phyloP scores from a whole-genome alignment of 2,329 filamentous ascomycete species.

The Didymellaceae sp. region DNA sequence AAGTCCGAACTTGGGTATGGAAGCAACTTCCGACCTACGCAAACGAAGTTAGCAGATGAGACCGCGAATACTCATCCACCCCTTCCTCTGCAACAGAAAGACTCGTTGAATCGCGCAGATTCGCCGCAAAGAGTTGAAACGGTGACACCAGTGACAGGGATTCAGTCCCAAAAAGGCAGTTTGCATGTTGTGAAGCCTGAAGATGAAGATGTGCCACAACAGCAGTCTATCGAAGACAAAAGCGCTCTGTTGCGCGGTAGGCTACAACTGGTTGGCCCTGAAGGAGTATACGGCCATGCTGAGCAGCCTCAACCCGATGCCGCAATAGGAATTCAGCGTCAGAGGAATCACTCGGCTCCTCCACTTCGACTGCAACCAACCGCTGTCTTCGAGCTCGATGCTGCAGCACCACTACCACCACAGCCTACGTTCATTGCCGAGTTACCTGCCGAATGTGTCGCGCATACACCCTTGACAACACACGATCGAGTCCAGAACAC shows the following conservation, averaged over 20 bases:
- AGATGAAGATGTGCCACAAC: not conserved
- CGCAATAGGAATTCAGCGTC: conserved; percentile 4
- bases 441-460: conserved; percentile 22
- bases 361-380: not conserved
- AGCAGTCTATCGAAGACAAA: not conserved
- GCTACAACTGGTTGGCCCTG: not conserved
- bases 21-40: not conserved
- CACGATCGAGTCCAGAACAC: not conserved
- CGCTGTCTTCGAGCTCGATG: conserved; percentile 25
- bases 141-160: not conserved
- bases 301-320: not conserved
- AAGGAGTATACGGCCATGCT: not conserved
- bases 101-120: not conserved
- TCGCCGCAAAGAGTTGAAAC: not conserved
- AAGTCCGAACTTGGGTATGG: conserved; percentile 13
- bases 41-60: not conserved
- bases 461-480: not conserved
- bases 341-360: conserved; percentile 8
- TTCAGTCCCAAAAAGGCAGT: conserved; percentile 8
- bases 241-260: not conserved
- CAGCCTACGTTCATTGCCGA: conserved; percentile 23
- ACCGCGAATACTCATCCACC: no score
- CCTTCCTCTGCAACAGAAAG: not conserved
- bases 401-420: not conserved
- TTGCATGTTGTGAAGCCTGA: not conserved